Conservation (phyloP, 1,139 yeast species). For the Geotrichum australiense region DNA sequence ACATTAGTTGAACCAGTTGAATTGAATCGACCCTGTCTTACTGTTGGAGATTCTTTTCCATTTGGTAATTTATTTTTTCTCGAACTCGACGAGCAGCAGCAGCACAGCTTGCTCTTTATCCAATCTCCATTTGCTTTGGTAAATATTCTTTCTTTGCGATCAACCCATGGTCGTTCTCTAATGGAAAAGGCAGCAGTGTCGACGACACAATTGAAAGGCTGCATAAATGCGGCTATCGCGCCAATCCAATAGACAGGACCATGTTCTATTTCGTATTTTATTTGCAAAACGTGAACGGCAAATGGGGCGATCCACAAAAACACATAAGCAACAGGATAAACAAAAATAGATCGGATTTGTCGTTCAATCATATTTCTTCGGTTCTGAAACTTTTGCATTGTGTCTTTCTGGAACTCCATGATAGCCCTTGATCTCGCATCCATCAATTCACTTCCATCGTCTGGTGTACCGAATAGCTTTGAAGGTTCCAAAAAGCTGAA, state of each 20-base stretch:
- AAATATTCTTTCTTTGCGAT: constrained; percentile 17
- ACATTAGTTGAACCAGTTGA: constrained; percentile 1
- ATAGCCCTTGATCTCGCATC: constrained; percentile 16
- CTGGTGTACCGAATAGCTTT: not conserved
- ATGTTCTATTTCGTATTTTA: constrained; percentile 25
- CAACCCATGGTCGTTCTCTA: constrained; percentile 42
- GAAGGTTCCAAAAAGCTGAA: constrained; percentile 24
- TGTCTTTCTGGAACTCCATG: constrained; percentile 47
- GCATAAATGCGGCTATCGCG: constrained; percentile 65
- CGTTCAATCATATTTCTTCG: constrained; percentile 63
- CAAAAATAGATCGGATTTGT: constrained; percentile 72
- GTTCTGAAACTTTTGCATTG: constrained; percentile 50
- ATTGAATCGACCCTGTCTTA: not conserved
- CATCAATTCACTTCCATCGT: not conserved
- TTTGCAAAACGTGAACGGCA: constrained; percentile 57
- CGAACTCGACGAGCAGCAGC: constrained; percentile 5
- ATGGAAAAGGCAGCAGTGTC: constrained; percentile 70
- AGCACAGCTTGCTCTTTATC: constrained; percentile 8
- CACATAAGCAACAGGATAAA: constrained; percentile 78
- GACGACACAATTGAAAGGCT: constrained; percentile 72
- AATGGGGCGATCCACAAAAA: constrained; percentile 80
- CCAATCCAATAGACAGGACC: constrained; percentile 59
- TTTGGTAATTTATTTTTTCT: not conserved
- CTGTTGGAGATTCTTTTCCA: not conserved
- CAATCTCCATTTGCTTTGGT: constrained; percentile 11